A percentile compares a stretch with the other conserved stretches of the same genome.
These are phyloP conservation scores for Thermochaetoides thermophila DNA, from an alignment of 495 filamentous ascomycete genomes.

Conservation along the genomic window DNA sequence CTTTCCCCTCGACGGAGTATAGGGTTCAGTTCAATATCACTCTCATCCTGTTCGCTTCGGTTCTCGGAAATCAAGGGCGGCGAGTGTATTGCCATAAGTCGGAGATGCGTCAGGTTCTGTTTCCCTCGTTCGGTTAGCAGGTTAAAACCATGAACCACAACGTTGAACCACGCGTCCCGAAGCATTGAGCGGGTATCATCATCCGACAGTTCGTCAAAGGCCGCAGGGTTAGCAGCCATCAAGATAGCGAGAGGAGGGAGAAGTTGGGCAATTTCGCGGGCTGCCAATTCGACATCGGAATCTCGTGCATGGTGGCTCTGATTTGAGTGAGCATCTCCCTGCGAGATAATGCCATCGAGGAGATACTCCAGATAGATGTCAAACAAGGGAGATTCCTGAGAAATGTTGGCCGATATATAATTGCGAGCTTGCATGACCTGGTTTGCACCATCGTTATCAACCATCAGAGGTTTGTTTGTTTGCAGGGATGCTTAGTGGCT, in stretches of 20 bases:
- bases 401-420: conserved; percentile 54
- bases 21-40: conserved; percentile 88
- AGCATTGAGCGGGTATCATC: conserved; percentile 54
- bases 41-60: conserved; percentile 75
- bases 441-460: no score
- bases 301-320: conserved; percentile 45
- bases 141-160: conserved; percentile 84
- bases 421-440: conserved; percentile 62
- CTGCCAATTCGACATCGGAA: conserved; percentile 60
- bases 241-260: conserved; percentile 67
- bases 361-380: conserved; percentile 69
- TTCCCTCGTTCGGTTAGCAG: conserved; percentile 51
- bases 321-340: conserved; percentile 53
- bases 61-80: conserved; percentile 72
- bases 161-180: conserved; percentile 94
- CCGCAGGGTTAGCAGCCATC: conserved; percentile 41
- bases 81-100: conserved; percentile 69
- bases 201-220: conserved; percentile 28
- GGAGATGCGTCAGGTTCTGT: conserved; percentile 54
- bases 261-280: conserved; percentile 70
- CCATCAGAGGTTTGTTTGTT: no score
- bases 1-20: conserved; percentile 71
- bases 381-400: conserved; percentile 52
- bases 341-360: conserved; percentile 75
- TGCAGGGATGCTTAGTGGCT: no score